Evolutionary conservation across 78 protist species (phyloP), one percentile per base, ranked within the genome.

Genomic region (Monocercomonoides exilis): DNA sequence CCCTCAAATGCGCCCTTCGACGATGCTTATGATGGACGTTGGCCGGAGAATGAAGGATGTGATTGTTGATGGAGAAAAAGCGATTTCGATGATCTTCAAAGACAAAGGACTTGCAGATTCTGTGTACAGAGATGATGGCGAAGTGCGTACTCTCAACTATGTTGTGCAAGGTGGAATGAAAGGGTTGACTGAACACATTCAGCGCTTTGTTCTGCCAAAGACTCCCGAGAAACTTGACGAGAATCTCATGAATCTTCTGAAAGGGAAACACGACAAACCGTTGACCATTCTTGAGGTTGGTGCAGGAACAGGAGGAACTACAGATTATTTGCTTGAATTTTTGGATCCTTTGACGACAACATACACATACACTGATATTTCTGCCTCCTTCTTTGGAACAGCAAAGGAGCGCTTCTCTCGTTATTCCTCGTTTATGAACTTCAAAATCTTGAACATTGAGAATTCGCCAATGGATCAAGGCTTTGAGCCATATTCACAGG

Each of bases 221-320:
- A n/a, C n/a, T n/a, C n/a, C n/a, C n/a, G n/a, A n/a, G n/a, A n/a
- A n/a, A n/a, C n/a, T n/a, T n/a, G n/a, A n/a, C n/a, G n/a, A n/a
- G n/a, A n/a, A n/a, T n/a, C 70, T 54, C 70, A 21, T 21, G 11
- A 21, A 54, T 11, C 70, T 54, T 21, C 11, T 54, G 38, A 54
- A 54, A 54, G 11, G 42, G 45, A 79, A 6, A 41, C 4, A 6
- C 4, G 82, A 21, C 82, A 33, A 21, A 33, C 4, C 43, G 4
- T 32, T 79, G 82, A 6, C 6, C 82, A 79, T 79, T 21, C 82
- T 79, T 32, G 82, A 79, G 11, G 36, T 79, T 41, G 82, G 82
- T 4, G 82, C 82, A 5, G 82, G 82, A 6, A 79, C 82, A 21
- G 82, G 82, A 33, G 82, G 82, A 6, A 79, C 82, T 4, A 79